Conservation (phyloP, 2,329 filamentous ascomycete species). For the Fusarium papillatum region DNA sequence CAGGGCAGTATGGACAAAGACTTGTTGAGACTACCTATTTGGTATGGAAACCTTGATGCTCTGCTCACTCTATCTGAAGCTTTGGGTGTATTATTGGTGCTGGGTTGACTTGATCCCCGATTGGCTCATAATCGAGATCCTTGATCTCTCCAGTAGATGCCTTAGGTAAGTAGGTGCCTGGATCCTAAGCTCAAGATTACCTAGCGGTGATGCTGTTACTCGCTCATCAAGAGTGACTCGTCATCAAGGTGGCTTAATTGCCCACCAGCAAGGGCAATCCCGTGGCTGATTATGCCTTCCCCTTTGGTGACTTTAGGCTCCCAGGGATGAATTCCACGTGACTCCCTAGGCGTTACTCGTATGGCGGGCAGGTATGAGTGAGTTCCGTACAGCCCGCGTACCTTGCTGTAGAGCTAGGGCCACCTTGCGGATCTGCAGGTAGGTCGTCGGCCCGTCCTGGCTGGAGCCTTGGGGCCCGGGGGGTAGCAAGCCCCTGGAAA, state of each 20-base stretch:
- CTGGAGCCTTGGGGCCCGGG: conserved; percentile 9
- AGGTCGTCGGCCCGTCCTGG: conserved; percentile 23
- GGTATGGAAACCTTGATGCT: background rate
- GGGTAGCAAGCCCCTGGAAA: conserved; percentile 40
- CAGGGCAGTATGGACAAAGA: background rate
- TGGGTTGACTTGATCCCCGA: background rate
- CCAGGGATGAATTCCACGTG: conserved; percentile 10
- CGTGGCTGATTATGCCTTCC: conserved; percentile 11
- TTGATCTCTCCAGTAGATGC: background rate
- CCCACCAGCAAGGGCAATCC: conserved; percentile 2
- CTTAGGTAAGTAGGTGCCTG: background rate
- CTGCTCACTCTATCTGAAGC: background rate
- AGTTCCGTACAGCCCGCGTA: background rate
- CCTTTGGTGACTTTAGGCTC: conserved; percentile 1
- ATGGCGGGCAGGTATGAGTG: background rate
- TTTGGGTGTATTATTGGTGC: background rate
- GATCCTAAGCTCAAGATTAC: background rate
- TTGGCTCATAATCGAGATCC: background rate
- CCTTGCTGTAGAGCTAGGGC: conserved; percentile 38
- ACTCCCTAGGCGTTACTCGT: background rate
- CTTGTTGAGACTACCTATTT: background rate
- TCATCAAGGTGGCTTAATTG: conserved; percentile 34
- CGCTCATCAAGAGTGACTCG: conserved; percentile 20
- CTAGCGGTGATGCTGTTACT: background rate
- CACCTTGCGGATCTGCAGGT: conserved; percentile 41